Conservation (phyloP, 306 rosid genomes). For the Neltuma alba region DNA sequence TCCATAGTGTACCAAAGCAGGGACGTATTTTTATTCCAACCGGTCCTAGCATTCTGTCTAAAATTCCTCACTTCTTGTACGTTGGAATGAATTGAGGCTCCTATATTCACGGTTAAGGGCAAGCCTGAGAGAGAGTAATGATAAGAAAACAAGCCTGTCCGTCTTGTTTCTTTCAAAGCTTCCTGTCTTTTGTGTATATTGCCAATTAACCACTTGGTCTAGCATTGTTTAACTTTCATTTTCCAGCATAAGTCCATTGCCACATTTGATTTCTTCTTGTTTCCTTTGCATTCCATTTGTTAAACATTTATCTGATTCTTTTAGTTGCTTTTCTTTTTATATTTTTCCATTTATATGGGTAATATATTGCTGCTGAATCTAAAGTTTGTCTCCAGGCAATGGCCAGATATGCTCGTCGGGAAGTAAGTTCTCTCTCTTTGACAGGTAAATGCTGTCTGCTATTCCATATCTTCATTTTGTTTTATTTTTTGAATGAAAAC, state of each 20-base stretch:
- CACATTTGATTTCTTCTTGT: neutral
- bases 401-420: slow-evolving; percentile 83
- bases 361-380: slow-evolving; percentile 21
- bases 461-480: no score
- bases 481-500: no score
- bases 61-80: neutral
- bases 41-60: neutral
- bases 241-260: neutral
- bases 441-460: slow-evolving; percentile 58
- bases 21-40: neutral
- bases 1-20: neutral
- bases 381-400: slow-evolving; percentile 60
- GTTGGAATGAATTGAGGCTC: neutral
- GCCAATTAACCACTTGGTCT: neutral
- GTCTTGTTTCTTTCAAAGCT: neutral
- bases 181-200: slow-evolving; percentile 11
- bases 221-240: neutral
- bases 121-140: neutral
- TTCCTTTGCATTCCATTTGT: slow-evolving; percentile 24
- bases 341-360: neutral
- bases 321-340: slow-evolving; percentile 2
- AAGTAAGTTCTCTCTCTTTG: slow-evolving; percentile 80
- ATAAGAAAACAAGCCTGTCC: neutral
- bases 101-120: neutral
- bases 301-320: slow-evolving; percentile 5